Evolutionary conservation across 169 alveolate genomes (phyloP).

Genomic region (Eimeria praecox): DNA sequence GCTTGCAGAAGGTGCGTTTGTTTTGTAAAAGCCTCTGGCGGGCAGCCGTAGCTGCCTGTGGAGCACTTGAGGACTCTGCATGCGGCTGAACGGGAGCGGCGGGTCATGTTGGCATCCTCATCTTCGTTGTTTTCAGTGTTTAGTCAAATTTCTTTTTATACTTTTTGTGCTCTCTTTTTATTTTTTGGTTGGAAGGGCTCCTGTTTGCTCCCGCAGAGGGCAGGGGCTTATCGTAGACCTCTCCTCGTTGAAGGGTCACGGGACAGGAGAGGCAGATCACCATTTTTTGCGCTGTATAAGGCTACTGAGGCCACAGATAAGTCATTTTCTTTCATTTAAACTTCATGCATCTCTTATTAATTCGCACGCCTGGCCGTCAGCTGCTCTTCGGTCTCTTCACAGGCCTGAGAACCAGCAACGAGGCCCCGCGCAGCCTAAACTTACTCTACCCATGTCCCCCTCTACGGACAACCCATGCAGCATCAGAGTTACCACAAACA

Average conservation of each 20-base stretch:
- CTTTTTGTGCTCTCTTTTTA: neutral
- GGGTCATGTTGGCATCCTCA: neutral
- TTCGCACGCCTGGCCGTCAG: neutral
- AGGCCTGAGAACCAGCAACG: conserved; percentile 44
- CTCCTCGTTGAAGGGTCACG: neutral
- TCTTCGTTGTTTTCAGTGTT: neutral
- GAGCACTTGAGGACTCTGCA: conserved; percentile 1
- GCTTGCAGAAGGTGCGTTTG: neutral
- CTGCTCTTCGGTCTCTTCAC: conserved; percentile 25
- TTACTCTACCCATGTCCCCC: conserved; percentile 18
- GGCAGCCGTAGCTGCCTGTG: neutral
- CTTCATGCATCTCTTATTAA: conserved; percentile 4
- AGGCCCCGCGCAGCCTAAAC: conserved; percentile 46
- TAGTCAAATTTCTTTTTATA: neutral
- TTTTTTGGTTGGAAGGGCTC: conserved; percentile 34
- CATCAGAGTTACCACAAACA: neutral
- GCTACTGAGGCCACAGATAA: neutral
- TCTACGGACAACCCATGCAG: conserved; percentile 42
- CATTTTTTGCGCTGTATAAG: neutral
- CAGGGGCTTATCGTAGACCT: conserved; percentile 14
- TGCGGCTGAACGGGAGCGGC: neutral
- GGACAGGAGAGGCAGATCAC: conserved; percentile 3
- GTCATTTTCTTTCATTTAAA: conserved; percentile 5
- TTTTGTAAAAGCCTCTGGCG: neutral
- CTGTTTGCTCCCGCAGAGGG: conserved; percentile 52